Evolutionary conservation across 768 basidiomycete species (phyloP).

Genomic region (Sarcodon aspratus): DNA sequence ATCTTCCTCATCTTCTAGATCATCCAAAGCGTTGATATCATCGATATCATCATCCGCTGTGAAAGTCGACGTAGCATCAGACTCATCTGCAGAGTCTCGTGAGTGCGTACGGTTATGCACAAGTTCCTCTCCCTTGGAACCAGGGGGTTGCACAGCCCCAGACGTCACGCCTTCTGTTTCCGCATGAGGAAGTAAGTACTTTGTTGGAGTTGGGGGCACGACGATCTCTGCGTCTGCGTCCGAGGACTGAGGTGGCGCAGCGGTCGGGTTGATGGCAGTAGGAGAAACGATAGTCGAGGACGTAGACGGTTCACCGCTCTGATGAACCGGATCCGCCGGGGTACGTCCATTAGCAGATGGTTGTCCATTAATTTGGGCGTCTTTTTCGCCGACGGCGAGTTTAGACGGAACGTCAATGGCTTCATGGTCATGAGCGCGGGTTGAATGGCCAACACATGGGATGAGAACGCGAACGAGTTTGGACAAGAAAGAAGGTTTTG

Average conservation of each 20-base stretch:
- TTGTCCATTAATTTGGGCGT: slow-evolving; percentile 7
- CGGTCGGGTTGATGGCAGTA: slow-evolving; percentile 4
- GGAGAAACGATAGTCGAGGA: slow-evolving; percentile 4
- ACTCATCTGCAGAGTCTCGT: slow-evolving; percentile 34
- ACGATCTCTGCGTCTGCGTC: slow-evolving; percentile 25
- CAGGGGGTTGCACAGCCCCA: slow-evolving; percentile 87
- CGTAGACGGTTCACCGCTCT: slow-evolving; percentile 10
- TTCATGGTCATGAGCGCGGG: slow-evolving; percentile 35
- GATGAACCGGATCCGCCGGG: slow-evolving; percentile 5
- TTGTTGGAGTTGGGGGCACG: slow-evolving; percentile 38
- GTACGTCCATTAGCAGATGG: neutral
- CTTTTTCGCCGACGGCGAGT: slow-evolving; percentile 13
- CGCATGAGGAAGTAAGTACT: slow-evolving; percentile 38
- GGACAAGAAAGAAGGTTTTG: slow-evolving; percentile 42
- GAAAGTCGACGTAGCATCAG: slow-evolving; percentile 48
- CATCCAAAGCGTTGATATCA: slow-evolving; percentile 36
- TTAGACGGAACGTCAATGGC: slow-evolving; percentile 14
- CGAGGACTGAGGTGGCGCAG: slow-evolving; percentile 12
- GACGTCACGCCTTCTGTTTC: slow-evolving; percentile 86
- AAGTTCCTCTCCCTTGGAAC: slow-evolving; percentile 48
- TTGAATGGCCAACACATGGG: slow-evolving; percentile 51
- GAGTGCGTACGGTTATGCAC: slow-evolving; percentile 24
- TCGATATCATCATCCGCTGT: slow-evolving; percentile 61
- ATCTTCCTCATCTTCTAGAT: slow-evolving; percentile 85
- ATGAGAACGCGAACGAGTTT: slow-evolving; percentile 51